Evolutionary conservation across 768 basidiomycete species (phyloP), one percentile per base, ranked within the genome.

Genomic region (Cyclocybe cylindracea): DNA sequence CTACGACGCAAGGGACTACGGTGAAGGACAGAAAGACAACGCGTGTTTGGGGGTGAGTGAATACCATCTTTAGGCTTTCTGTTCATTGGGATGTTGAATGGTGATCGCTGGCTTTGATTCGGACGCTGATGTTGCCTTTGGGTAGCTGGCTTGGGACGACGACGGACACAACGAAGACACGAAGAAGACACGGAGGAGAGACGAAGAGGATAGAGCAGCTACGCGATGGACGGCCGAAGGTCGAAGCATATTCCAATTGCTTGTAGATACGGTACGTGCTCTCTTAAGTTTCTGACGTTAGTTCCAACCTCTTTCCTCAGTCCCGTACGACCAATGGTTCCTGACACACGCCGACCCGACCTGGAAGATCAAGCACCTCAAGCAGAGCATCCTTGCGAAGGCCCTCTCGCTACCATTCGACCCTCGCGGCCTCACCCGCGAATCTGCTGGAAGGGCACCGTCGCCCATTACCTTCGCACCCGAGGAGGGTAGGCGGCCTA

Each of bases 301-400:
- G 6, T 31, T 10, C 9, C 14, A 44, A 10, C 16, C 18, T 38
- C 44, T 36, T 6, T n/a, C 4, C 11, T 5, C 53, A 85, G 87
- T 90, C 18, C 80, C 84, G 0, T 79, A 83, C 58, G 89, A 91
- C 66, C 87, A 88, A 68, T 91, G 88, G 87, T 70, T 89, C 41
- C 70, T 84, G 14, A 88, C 87, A 10, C 85, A 86, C 61, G 62
- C 87, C 61, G 79, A 84, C 52, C 73, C 80, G 3, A 57, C 69
- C 31, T 86, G 81, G 79, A 83, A 82, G 58, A 74, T 89, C 37
- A 75, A 75, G 11, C 77, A 86, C 31, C 71, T 86, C 32, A 91
- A 90, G 57, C 73, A 77, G 32, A 82, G 79, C 73, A 67, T 89
- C 19, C 76, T 89, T 39, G 67, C 79, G 1, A 86, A 80, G 58